Conservation (phyloP, 2,329 filamentous ascomycete genomes). For the Pseudocercospora fuligena region DNA sequence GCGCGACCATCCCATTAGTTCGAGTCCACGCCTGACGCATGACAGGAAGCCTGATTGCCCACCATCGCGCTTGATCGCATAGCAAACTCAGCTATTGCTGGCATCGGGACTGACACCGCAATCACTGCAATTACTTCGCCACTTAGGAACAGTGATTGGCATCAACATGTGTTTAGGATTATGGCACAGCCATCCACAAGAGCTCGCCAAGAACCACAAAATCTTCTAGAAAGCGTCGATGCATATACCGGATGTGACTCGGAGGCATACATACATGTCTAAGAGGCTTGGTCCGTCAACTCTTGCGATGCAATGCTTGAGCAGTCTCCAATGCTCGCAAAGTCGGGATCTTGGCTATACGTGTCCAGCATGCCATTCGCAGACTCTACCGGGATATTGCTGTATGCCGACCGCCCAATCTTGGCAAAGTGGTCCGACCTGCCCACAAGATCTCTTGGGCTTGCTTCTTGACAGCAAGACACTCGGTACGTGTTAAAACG, state of each 20-base stretch:
- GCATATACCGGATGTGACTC: conserved; percentile 1
- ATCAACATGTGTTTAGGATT: not conserved
- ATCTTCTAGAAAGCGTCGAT: conserved; percentile 3
- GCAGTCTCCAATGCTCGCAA: not conserved
- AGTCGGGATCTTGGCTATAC: conserved; percentile 4
- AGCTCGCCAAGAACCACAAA: conserved; percentile 3
- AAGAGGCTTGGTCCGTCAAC: not conserved
- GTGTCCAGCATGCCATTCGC: not conserved
- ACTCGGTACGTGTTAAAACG: not conserved
- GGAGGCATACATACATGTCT: not conserved
- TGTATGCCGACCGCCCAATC: not conserved
- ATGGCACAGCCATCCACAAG: not conserved
- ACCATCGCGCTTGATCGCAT: not conserved
- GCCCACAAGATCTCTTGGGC: not conserved
- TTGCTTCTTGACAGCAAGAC: not conserved
- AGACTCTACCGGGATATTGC: not conserved
- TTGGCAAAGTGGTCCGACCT: conserved; percentile 2
- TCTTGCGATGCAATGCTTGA: not conserved
- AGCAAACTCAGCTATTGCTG: not conserved
- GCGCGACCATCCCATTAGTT: not conserved
- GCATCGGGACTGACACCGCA: not conserved
- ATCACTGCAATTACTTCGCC: not conserved
- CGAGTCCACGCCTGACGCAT: not conserved
- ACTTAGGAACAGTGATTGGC: not conserved
- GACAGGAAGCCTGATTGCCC: not conserved